Evolutionary conservation across 73 alveolate genomes (phyloP).

Genomic region (Halteria grandinella): DNA sequence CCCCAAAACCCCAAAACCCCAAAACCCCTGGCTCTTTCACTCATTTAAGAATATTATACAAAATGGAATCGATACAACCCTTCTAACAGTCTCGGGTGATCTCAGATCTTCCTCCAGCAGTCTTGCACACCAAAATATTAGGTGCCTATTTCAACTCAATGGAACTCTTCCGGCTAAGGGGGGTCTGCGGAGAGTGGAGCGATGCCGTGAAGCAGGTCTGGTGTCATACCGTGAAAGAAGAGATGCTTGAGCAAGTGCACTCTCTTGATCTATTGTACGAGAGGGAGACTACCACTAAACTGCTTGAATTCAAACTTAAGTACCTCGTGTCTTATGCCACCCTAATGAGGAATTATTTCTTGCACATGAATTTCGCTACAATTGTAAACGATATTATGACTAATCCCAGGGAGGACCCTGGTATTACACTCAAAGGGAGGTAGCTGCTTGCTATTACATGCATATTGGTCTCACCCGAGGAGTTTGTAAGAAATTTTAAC

Average conservation of each 20-base stretch:
- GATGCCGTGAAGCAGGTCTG: conserved; percentile 59
- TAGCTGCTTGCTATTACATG: conserved; percentile 52
- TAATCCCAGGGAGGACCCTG: conserved; percentile 30
- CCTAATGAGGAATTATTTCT: conserved; percentile 56
- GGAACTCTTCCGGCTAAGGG: conserved; percentile 57
- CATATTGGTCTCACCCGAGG: conserved; percentile 57
- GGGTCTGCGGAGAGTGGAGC: conserved; percentile 60
- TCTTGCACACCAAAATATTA: conserved; percentile 19
- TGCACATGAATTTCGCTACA: conserved; percentile 49
- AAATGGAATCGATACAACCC: background rate
- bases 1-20: conserved; percentile 46
- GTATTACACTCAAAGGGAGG: background rate
- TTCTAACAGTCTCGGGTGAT: background rate
- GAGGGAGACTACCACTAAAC: conserved; percentile 62
- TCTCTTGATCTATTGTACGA: conserved; percentile 63
- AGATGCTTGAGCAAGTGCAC: conserved; percentile 67
- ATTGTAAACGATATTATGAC: conserved; percentile 42
- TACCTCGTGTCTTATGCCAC: conserved; percentile 58
- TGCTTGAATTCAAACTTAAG: conserved; percentile 55
- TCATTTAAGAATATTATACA: background rate
- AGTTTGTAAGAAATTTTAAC: background rate
- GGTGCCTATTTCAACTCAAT: conserved; percentile 54
- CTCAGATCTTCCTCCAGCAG: conserved; percentile 3
- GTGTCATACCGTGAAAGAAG: conserved; percentile 70
- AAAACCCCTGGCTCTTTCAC: conserved; percentile 23